Conservation (phyloP, 2,329 filamentous ascomycete species). For the Aspergillus vadensis region DNA sequence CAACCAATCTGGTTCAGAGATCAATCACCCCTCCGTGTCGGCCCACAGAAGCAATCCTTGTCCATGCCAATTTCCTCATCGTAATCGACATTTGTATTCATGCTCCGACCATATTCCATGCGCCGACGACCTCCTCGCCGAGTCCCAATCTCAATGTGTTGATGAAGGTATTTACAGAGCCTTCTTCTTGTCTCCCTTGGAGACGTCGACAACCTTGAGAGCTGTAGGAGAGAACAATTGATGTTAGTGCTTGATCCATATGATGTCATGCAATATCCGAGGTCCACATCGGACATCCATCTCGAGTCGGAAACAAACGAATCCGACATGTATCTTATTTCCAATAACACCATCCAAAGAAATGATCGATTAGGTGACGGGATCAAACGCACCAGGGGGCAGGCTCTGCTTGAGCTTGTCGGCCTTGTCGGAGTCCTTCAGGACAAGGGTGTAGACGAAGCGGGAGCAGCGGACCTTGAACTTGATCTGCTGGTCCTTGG, state of each 20-base stretch:
- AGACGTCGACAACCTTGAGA: conserved; percentile 49
- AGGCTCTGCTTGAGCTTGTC: conserved; percentile 99
- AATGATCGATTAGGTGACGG: background rate
- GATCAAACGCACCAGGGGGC: conserved; percentile 77
- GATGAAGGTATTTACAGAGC: conserved; percentile 41
- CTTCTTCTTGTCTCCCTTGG: conserved; percentile 51
- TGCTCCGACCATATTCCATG: conserved; percentile 26
- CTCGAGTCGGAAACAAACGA: background rate
- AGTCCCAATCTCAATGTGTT: background rate
- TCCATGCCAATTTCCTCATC: conserved; percentile 22
- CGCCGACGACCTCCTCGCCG: background rate
- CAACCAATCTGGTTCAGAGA: conserved; percentile 17
- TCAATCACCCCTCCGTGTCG: conserved; percentile 29
- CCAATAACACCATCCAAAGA: background rate
- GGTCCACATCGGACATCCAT: background rate
- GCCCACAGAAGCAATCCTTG: conserved; percentile 34
- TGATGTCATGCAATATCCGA: background rate
- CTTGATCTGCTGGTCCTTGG: conserved; percentile 89
- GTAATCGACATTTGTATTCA: conserved; percentile 32
- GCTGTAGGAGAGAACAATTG: conserved; percentile 30
- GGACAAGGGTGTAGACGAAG: conserved; percentile 95
- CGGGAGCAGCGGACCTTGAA: conserved; percentile 99
- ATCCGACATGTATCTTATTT: background rate
- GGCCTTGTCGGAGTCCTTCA: conserved; percentile 99
- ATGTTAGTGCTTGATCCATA: conserved; percentile 25